Conservation (phyloP, 768 basidiomycete genomes). For the Tricholoma flavovirens region DNA sequence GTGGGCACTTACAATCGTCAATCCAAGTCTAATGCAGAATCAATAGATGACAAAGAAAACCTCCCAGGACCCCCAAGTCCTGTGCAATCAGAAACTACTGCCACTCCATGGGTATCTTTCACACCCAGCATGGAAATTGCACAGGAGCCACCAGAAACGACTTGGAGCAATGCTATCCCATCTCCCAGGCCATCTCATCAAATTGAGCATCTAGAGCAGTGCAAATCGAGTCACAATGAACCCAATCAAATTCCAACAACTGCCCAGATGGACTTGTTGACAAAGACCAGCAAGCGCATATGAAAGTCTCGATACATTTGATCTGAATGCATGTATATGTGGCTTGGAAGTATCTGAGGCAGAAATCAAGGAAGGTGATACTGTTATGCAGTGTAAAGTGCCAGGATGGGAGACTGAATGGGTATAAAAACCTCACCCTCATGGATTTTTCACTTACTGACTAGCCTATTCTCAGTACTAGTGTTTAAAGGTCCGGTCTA, state of each 20-base stretch:
- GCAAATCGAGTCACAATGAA: neutral
- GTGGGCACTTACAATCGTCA: neutral
- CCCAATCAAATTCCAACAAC: neutral
- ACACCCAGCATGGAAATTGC: neutral
- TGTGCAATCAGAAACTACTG: neutral
- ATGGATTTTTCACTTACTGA: neutral
- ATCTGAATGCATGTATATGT: neutral
- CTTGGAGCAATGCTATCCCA: neutral
- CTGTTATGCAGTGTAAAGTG: neutral
- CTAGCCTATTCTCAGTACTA: neutral
- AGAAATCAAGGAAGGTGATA: neutral
- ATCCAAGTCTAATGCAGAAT: neutral
- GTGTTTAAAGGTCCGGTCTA: too few species aligned
- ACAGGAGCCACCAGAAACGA: neutral
- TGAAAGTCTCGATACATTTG: neutral
- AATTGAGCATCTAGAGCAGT: neutral
- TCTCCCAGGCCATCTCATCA: neutral
- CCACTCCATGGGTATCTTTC: neutral
- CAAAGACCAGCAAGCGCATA: neutral
- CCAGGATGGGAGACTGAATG: neutral
- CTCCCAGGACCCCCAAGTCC: neutral
- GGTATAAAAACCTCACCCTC: neutral
- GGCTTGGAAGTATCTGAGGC: neutral
- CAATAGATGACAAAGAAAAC: neutral
- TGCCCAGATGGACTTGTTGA: neutral